Conservation (phyloP, 1,139 yeast species). For the Kluyveromyces sp. region DNA sequence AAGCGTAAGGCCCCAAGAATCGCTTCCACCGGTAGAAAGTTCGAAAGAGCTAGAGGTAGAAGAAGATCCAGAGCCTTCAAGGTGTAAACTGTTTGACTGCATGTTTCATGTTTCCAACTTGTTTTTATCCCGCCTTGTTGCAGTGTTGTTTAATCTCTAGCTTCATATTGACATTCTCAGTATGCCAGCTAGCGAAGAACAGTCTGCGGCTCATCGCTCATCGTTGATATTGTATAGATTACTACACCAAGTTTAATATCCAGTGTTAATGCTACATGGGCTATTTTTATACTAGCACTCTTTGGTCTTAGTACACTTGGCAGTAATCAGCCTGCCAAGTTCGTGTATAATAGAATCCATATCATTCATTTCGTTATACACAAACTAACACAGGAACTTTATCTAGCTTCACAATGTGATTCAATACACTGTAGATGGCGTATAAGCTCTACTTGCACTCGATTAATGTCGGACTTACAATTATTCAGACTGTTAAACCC, state of each 20-base stretch:
- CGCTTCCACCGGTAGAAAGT: constrained; percentile 95
- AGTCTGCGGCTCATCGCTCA: neutral
- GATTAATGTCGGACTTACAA: too few relatives aligned
- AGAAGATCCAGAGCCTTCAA: constrained; percentile 99
- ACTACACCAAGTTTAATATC: neutral
- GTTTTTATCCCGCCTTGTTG: neutral
- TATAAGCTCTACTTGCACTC: too few relatives aligned
- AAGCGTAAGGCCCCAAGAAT: constrained; percentile 99
- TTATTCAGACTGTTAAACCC: neutral
- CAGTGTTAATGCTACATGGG: neutral
- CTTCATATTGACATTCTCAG: too few relatives aligned
- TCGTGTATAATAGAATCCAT: neutral
- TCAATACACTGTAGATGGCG: too few relatives aligned
- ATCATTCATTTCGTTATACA: neutral
- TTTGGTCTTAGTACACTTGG: too few relatives aligned
- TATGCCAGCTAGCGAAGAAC: neutral
- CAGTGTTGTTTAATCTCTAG: too few relatives aligned
- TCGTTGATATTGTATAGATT: neutral
- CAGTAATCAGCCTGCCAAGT: too few relatives aligned
- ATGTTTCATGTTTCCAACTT: neutral
- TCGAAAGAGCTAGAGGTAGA: constrained; percentile 99
- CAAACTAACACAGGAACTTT: neutral
- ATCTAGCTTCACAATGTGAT: neutral
- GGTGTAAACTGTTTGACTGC: constrained; percentile 55
- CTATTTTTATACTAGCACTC: neutral